Evolutionary conservation across 2,329 filamentous ascomycete genomes (phyloP).

Genomic region (Alternaria triticina): DNA sequence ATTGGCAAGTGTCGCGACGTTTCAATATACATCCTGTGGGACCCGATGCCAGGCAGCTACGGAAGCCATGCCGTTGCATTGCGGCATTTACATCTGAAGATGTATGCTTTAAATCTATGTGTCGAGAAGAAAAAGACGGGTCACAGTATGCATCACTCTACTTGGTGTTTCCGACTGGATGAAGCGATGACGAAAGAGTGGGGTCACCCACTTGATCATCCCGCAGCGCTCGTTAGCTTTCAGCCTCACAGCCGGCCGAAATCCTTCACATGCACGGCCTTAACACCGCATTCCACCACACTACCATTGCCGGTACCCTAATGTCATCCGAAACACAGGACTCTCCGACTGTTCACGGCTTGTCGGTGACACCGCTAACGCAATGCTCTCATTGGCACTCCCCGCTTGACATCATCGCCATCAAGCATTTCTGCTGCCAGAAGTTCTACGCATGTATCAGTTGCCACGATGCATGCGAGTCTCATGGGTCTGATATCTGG

Average conservation of each 20-base stretch:
- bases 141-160: neutral
- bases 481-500: slow-evolving; percentile 35
- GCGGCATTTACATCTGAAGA: too few relatives aligned
- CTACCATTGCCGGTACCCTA: slow-evolving; percentile 7
- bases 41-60: neutral
- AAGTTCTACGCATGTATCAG: slow-evolving; percentile 48
- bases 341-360: slow-evolving; percentile 29
- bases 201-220: slow-evolving; percentile 17
- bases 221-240: slow-evolving; percentile 16
- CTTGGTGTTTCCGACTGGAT: neutral
- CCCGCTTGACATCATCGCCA: slow-evolving; percentile 46
- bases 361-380: slow-evolving; percentile 35
- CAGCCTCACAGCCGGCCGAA: slow-evolving; percentile 23
- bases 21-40: neutral
- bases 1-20: slow-evolving; percentile 5
- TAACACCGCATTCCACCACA: neutral
- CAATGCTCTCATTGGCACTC: slow-evolving; percentile 45
- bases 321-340: neutral
- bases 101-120: neutral
- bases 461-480: slow-evolving; percentile 40
- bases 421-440: slow-evolving; percentile 45
- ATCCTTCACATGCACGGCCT: neutral
- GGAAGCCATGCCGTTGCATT: neutral
- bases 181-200: slow-evolving; percentile 7
- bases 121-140: neutral